Evolutionary conservation across 306 rosid genomes (phyloP).

Genomic region (Lathyrus oleraceus): DNA sequence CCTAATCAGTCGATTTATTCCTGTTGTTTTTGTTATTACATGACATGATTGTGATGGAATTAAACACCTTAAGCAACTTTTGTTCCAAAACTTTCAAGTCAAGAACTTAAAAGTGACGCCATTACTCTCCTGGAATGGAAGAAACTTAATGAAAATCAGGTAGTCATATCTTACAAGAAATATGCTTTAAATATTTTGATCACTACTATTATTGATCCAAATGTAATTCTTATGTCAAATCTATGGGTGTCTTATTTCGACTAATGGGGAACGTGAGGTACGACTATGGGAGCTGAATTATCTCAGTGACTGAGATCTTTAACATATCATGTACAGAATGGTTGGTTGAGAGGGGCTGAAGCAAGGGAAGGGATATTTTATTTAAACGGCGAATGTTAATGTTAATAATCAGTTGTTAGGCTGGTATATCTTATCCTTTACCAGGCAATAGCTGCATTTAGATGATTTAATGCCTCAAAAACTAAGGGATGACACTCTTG

Average conservation of each 20-base stretch:
- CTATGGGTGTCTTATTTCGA: too few relatives aligned
- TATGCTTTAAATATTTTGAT: not conserved
- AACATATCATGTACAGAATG: too few relatives aligned
- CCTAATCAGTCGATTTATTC: not conserved
- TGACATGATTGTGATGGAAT: not conserved
- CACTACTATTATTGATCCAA: not conserved
- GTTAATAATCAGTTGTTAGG: too few relatives aligned
- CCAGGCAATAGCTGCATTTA: not conserved
- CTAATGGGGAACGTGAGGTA: too few relatives aligned
- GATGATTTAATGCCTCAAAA: not conserved
- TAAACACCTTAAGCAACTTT: not conserved
- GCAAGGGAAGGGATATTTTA: too few relatives aligned
- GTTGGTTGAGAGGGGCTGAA: too few relatives aligned
- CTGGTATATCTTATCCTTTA: too few relatives aligned
- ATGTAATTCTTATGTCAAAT: not conserved
- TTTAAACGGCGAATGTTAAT: too few relatives aligned
- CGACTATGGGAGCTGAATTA: too few relatives aligned
- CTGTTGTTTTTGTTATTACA: not conserved
- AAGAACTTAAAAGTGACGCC: not conserved
- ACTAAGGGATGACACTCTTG: not conserved
- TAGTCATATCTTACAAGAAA: too few relatives aligned
- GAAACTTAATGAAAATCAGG: too few relatives aligned
- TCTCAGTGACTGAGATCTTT: too few relatives aligned
- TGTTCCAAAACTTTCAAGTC: not conserved
- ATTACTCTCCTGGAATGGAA: not conserved